Base-by-base conservation (phyloP, 345 rosid genomes). In the Turnera subulata region DNA sequence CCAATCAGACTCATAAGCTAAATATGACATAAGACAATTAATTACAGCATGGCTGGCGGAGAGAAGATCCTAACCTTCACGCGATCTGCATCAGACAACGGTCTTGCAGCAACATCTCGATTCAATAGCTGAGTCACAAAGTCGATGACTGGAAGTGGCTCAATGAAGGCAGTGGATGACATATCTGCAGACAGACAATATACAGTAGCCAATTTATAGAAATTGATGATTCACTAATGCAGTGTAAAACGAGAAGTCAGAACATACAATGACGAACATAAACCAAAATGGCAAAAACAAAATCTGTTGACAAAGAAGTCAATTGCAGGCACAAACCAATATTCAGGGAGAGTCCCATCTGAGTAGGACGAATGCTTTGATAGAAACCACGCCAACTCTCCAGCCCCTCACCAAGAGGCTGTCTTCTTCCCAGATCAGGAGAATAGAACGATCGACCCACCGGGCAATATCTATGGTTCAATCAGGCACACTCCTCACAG, bases 331-430 rank as follows among this genome's bases (percentile, higher is more conserved):
- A n/a, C n/a, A n/a, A n/a, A 84, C 98, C 98, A 50, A 91, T 91
- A 61, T 91, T 91, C 21, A 91, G 74, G 1, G 98, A 91, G 12
- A 91, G 70, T 2, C 98, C 98, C 91, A 81, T 91, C 73, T 91
- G 98, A 11, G 98, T 91, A 13, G 98, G 96, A 45, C 98, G 96
- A 63, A 91, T 91, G 65, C 98, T 91, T 61, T 91, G 98, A 66
- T 91, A 91, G 64, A 91, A 91, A 58, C 98, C 98, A 65, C 98
- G 91, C 98, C 98, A 91, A 66, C 96, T 88, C 76, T 91, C 98
- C 74, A 91, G 66, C 51, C 98, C 98, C 69, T 91, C 98, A 11
- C 98, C 98, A 68, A 91, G 68, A 16, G 91, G 59, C 38, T 84
- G 91, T 70, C 86, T 85, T 69, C 81, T 83, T 64, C 96, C 98